These are phyloP conservation scores for Pholiota molesta DNA, from an alignment of 768 basidiomycete genomes.

Conservation along the genomic window DNA sequence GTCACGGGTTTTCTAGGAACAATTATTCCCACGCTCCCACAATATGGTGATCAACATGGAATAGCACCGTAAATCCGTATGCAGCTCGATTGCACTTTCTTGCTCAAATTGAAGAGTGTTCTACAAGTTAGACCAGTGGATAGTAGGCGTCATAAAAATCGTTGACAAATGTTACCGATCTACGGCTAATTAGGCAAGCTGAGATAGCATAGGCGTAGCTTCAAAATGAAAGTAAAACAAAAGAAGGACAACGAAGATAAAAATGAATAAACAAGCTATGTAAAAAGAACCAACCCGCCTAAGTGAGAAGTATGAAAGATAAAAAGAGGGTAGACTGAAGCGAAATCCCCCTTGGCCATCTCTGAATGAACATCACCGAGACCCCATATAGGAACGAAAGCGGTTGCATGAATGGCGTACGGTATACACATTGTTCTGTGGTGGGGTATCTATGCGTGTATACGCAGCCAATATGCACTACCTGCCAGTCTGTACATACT, in stretches of 20 bases:
- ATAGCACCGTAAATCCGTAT: too few species aligned
- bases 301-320: neutral
- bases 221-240: slow-evolving; percentile 8
- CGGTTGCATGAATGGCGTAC: neutral
- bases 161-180: slow-evolving; percentile 16
- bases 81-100: too few species aligned
- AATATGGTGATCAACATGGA: neutral
- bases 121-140: neutral
- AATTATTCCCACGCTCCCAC: neutral
- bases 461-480: slow-evolving; percentile 7
- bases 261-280: neutral
- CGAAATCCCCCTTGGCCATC: slow-evolving; percentile 1
- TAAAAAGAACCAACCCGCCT: neutral
- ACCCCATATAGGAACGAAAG: neutral
- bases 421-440: slow-evolving; percentile 9
- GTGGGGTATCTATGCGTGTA: slow-evolving; percentile 7
- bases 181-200: slow-evolving; percentile 18
- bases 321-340: slow-evolving; percentile 6
- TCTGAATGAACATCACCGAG: neutral
- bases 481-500: slow-evolving; percentile 9
- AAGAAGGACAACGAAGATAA: slow-evolving; percentile 5
- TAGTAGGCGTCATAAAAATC: slow-evolving; percentile 16
- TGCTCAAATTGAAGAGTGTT: neutral
- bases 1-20: neutral
- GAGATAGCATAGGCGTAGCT: neutral